Evolutionary conservation across 768 basidiomycete species (phyloP).

Genomic region (Hericium coralloides): DNA sequence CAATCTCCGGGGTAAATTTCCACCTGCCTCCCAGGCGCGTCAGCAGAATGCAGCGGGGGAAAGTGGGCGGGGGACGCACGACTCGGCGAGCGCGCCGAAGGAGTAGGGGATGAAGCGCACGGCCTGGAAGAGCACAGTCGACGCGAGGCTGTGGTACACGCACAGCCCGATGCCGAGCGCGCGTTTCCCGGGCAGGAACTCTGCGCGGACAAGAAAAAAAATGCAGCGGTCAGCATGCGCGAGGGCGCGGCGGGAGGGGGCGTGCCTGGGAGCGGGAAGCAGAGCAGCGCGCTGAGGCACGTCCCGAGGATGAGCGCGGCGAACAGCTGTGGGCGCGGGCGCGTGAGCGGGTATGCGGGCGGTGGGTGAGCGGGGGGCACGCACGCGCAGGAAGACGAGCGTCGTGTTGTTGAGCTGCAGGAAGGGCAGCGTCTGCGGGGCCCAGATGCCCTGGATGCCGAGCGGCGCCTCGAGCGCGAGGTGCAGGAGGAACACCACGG

Average conservation of each 20-base stretch:
- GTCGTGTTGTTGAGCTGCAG: constrained; percentile 79
- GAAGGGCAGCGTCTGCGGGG: constrained; percentile 58
- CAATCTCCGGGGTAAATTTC: constrained; percentile 59
- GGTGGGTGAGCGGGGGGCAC: constrained; percentile 3
- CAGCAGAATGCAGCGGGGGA: no score
- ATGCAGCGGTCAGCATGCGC: not conserved
- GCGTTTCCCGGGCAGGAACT: constrained; percentile 80
- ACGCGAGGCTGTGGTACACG: constrained; percentile 64
- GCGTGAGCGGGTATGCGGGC: not conserved
- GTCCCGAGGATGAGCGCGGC: constrained; percentile 51
- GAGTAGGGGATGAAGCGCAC: constrained; percentile 74
- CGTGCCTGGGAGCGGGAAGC: constrained; percentile 64
- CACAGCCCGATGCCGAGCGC: constrained; percentile 71
- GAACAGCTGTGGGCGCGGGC: constrained; percentile 45
- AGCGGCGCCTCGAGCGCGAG: constrained; percentile 73
- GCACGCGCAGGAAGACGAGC: constrained; percentile 66
- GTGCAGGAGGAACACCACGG: constrained; percentile 68
- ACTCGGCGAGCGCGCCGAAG: constrained; percentile 52
- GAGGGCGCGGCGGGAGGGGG: constrained; percentile 2
- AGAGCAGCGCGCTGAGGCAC: constrained; percentile 55
- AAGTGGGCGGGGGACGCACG: constrained; percentile 32
- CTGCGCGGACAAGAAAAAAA: constrained; percentile 24
- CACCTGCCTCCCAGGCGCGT: constrained; percentile 28
- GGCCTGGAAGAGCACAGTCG: constrained; percentile 66
- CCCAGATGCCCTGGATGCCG: constrained; percentile 66